These are phyloP conservation scores for Aspergillus egyptiacus DNA, from an alignment of 495 filamentous ascomycete species.

Conservation along the genomic window DNA sequence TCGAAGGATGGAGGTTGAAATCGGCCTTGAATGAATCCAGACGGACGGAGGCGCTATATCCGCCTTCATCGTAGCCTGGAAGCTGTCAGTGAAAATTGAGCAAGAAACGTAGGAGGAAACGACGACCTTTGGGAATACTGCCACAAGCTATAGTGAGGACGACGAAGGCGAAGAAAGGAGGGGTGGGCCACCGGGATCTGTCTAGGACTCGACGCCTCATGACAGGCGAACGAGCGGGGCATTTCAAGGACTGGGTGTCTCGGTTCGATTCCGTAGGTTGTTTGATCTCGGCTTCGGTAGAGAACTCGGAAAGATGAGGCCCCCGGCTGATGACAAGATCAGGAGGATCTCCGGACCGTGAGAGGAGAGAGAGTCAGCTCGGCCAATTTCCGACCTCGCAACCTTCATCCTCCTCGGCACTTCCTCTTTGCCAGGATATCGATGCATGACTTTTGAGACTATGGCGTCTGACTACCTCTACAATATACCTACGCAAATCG, in stretches of 20 bases:
- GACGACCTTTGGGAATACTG: slow-evolving; percentile 40
- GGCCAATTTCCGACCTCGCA: slow-evolving; percentile 24
- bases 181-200: slow-evolving; percentile 35
- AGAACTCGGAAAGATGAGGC: not conserved
- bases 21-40: slow-evolving; percentile 37
- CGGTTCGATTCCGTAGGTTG: not conserved
- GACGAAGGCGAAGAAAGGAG: slow-evolving; percentile 37
- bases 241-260: not conserved
- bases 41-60: slow-evolving; percentile 39
- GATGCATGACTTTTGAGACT: too few relatives aligned
- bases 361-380: slow-evolving; percentile 10
- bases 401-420: not conserved
- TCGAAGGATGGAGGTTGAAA: slow-evolving; percentile 31
- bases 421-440: too few relatives aligned
- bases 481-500: too few relatives aligned
- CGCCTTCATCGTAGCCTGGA: slow-evolving; percentile 46
- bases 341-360: not conserved
- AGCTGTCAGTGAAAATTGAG: slow-evolving; percentile 9
- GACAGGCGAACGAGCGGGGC: slow-evolving; percentile 5
- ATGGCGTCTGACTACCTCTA: too few relatives aligned
- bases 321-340: not conserved
- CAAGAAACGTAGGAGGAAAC: not conserved
- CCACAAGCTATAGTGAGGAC: slow-evolving; percentile 39
- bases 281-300: not conserved
- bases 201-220: slow-evolving; percentile 29